These are phyloP conservation scores for Zoysia japonica DNA, from an alignment of 176 grass and related monocot genomes.

Conservation along the genomic window DNA sequence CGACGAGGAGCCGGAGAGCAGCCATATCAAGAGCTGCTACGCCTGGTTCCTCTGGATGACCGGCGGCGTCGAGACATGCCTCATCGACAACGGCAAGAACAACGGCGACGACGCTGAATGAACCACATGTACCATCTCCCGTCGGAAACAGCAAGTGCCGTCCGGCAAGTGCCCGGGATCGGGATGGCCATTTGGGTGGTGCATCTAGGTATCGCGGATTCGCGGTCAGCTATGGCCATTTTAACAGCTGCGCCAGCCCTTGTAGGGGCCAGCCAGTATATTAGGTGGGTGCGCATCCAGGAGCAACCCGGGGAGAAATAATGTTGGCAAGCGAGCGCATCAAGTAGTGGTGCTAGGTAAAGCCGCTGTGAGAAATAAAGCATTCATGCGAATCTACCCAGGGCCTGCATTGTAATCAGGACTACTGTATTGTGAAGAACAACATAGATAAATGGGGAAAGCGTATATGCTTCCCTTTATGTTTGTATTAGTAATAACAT, in stretches of 20 bases:
- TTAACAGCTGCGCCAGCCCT: conserved; percentile 13
- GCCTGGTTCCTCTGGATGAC: conserved; percentile 82
- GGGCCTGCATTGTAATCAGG: conserved; percentile 8
- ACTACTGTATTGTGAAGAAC: conserved; percentile 23
- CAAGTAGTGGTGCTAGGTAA: conserved; percentile 22
- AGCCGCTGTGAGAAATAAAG: conserved; percentile 39
- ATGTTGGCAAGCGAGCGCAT: conserved; percentile 33
- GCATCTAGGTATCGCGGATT: conserved; percentile 5
- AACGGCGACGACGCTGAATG: conserved; percentile 23
- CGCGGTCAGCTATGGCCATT: conserved; percentile 14
- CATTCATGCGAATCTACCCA: conserved; percentile 24
- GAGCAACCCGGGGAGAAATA: conserved; percentile 41
- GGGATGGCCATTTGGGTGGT: conserved; percentile 45
- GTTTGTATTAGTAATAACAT: conserved; percentile 19
- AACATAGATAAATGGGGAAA: conserved; percentile 8
- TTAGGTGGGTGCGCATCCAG: conserved; percentile 33
- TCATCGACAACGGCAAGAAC: conserved; percentile 35
- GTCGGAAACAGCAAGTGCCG: not conserved
- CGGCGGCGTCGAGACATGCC: conserved; percentile 68
- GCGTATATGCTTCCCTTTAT: conserved; percentile 28
- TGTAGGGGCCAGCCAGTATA: conserved; percentile 32
- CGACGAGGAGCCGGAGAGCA: conserved; percentile 64
- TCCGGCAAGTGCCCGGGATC: conserved; percentile 43
- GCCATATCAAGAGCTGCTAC: conserved; percentile 59
- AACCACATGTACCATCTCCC: not conserved